Evolutionary conservation across 257 asterid species (phyloP).

Genomic region (Linderniella brevidens): DNA sequence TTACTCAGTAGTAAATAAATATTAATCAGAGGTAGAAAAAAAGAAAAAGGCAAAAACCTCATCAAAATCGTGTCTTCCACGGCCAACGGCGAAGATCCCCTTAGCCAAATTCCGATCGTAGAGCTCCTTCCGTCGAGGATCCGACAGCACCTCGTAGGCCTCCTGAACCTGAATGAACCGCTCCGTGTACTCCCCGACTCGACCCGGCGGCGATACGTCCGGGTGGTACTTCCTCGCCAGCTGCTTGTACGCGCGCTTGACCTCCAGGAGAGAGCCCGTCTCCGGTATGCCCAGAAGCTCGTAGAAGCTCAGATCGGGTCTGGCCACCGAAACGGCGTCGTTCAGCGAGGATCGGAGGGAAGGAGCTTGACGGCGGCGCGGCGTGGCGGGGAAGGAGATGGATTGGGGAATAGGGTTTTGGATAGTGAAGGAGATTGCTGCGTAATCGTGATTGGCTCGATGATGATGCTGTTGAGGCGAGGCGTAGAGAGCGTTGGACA

Average conservation of each 20-base stretch:
- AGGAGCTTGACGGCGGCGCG: no score
- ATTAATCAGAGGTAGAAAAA: no score
- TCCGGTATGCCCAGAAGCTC: constrained; percentile 58
- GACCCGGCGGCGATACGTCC: constrained; percentile 82
- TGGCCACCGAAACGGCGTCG: constrained; percentile 11
- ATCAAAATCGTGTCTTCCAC: constrained; percentile 23
- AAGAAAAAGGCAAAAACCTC: constrained; percentile 21
- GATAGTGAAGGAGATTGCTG: no score
- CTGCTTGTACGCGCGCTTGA: constrained; percentile 76
- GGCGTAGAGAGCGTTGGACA: no score
- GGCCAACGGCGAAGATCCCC: constrained; percentile 30
- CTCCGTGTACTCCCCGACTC: constrained; percentile 48
- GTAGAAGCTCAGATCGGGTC: constrained; percentile 24
- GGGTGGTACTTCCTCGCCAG: constrained; percentile 81
- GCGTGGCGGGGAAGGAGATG: constrained; percentile 16
- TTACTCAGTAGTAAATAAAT: not conserved
- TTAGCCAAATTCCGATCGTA: constrained; percentile 38
- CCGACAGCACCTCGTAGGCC: constrained; percentile 79
- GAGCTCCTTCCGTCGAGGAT: constrained; percentile 39
- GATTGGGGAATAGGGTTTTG: constrained; percentile 1
- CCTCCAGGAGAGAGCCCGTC: constrained; percentile 38
- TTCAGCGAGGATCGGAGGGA: constrained; percentile 12
- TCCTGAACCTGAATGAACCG: constrained; percentile 58
- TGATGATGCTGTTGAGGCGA: no score
- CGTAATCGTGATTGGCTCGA: no score